Conservation (phyloP, 805 yeast species). For the Kluyveromyces nonfermentans region DNA sequence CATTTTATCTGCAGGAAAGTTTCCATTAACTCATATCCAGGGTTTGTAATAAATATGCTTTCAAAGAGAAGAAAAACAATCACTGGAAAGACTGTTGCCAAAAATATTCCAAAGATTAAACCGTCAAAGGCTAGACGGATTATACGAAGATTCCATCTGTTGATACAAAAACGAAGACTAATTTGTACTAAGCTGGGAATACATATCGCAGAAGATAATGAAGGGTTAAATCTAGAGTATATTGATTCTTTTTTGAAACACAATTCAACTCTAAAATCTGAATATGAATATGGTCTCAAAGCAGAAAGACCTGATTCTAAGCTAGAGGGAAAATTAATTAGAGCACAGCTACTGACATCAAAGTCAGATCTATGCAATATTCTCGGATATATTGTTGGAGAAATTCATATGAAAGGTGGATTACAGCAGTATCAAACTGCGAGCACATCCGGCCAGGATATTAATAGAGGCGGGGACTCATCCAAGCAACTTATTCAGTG, state of each 20-base stretch:
- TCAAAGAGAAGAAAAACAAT: constrained; percentile 26
- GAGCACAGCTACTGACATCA: constrained; percentile 8
- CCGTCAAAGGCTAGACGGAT: constrained; percentile 65
- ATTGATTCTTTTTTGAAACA: constrained; percentile 10
- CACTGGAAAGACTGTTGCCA: constrained; percentile 25
- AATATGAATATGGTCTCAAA: constrained; percentile 7
- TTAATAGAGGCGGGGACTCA: constrained; percentile 82
- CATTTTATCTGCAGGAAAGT: background rate
- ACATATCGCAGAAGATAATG: constrained; percentile 10
- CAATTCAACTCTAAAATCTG: constrained; percentile 2
- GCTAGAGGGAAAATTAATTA: constrained; percentile 10
- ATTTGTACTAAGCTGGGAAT: constrained; percentile 30
- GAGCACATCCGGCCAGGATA: constrained; percentile 73
- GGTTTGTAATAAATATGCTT: constrained; percentile 10
- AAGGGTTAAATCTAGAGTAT: constrained; percentile 17
- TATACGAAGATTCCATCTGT: constrained; percentile 67
- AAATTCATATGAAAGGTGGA: constrained; percentile 63
- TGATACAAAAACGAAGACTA: constrained; percentile 46
- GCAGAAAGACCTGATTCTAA: constrained; percentile 6
- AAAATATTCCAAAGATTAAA: constrained; percentile 43
- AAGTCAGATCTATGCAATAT: constrained; percentile 14
- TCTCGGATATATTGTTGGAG: constrained; percentile 51
- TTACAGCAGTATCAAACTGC: constrained; percentile 74
- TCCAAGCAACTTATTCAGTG: constrained; percentile 72
- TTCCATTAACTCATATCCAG: background rate